Base-by-base conservation (phyloP, 192 early-diverging fungal genomes). In the Funneliformis geosporum region DNA sequence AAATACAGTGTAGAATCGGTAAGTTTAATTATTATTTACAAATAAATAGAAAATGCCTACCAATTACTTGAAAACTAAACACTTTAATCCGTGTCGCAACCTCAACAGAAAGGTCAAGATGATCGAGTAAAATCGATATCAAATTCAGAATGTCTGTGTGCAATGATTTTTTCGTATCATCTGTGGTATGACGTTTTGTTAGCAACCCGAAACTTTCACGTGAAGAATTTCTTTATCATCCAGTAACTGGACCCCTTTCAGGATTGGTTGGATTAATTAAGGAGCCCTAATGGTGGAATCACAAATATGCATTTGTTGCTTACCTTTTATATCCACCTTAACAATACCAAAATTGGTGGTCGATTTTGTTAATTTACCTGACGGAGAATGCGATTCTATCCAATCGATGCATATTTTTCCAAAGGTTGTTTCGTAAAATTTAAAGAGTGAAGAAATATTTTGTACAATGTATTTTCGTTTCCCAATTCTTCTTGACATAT, bases 361-460 rank as follows among this genome's bases (percentile, higher is more conserved):
- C 23, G 28, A 77, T 77, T 77, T 77, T 77, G 5, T 65, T 65
- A 64, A 65, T 77, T 77, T 77, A 28, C 39, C 50, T 62, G 75
- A 60, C 4, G 55, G 25, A 33, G 33, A 33, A 33, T 77, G 60
- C 0, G 75, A 65, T 43, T 77, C 75, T 25, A 77, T 65, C 75
- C 75, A 77, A 33, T 77, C 60, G 28, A 77, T 69, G 33, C 46
- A 28, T 21, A 77, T 39, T 16, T 60, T 77, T 65, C 60, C 39
- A 44, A 77, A 77, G 28, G 60, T 77, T 39, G 75, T 65, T 65
- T 77, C 64, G 39, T 78, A 78, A 78, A 68, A 79, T 33, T 79
- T 79, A 50, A 79, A 79, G 5, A 79, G 43, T 0, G 77, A 79
- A 59, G 77, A 66, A 69, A 79, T 47, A 73, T 79, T 61, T 47